phyloP scores from a whole-genome alignment of 441 rosid species.

The Flueggea neowawraea region DNA sequence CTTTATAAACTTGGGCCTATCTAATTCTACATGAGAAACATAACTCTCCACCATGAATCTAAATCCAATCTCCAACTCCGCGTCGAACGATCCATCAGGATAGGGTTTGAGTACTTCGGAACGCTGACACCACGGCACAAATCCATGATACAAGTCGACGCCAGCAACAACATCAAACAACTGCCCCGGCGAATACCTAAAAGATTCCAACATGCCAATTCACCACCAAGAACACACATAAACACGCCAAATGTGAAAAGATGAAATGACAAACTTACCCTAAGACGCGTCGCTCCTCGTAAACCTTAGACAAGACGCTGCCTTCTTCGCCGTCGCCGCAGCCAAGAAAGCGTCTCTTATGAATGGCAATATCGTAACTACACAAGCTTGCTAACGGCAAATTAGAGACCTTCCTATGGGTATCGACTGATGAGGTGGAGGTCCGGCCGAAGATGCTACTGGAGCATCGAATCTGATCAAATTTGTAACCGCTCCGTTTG shows the following conservation, averaged over 20 bases:
- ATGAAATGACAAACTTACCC: constrained; percentile 53
- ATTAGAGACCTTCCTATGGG: constrained; percentile 17
- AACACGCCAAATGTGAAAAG: neutral
- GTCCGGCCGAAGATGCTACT: constrained; percentile 33
- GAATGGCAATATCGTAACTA: constrained; percentile 19
- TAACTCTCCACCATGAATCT: constrained; percentile 95
- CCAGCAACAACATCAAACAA: constrained; percentile 94
- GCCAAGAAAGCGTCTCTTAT: constrained; percentile 80
- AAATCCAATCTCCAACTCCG: constrained; percentile 94
- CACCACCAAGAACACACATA: neutral
- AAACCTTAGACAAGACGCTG: constrained; percentile 67
- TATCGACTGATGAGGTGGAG: constrained; percentile 21
- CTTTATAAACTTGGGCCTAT: constrained; percentile 65
- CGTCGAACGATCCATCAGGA: constrained; percentile 92
- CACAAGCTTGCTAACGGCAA: constrained; percentile 13
- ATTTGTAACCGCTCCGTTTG: constrained; percentile 1
- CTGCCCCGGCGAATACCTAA: constrained; percentile 90
- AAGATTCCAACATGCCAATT: too few relatives aligned
- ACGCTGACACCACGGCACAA: constrained; percentile 99
- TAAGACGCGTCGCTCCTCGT: constrained; percentile 83
- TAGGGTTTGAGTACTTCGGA: constrained; percentile 66
- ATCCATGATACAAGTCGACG: constrained; percentile 93
- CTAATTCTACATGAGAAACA: constrained; percentile 79
- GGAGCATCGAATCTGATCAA: constrained; percentile 34
- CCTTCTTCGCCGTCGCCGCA: constrained; percentile 97